phyloP scores from a whole-genome alignment of 352 stramenopile species.

The Phytophthora ohioensis region DNA sequence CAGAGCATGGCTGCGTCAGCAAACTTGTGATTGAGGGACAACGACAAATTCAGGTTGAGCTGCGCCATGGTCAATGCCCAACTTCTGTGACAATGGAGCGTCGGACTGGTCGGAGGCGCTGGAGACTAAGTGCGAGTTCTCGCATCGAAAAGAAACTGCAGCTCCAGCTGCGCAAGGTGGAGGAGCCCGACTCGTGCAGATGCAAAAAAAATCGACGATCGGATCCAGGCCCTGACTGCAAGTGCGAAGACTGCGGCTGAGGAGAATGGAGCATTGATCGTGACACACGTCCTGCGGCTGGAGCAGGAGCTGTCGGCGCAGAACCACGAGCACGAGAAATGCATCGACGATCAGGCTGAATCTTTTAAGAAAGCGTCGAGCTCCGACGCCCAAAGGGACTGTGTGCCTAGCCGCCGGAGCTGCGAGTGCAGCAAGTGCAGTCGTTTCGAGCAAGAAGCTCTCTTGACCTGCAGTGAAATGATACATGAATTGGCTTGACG shows the following conservation, averaged over 20 bases:
- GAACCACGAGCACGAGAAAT: constrained; percentile 59
- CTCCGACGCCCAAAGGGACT: no score
- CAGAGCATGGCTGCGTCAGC: no score
- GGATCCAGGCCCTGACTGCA: constrained; percentile 42
- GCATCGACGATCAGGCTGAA: constrained; percentile 61
- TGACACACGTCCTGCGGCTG: constrained; percentile 43
- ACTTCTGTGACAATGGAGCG: no score
- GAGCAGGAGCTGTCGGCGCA: constrained; percentile 52
- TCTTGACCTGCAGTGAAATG: no score
- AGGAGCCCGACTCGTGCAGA: constrained; percentile 43
- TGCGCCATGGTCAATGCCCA: no score
- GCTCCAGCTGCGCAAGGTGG: constrained; percentile 43
- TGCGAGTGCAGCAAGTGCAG: no score
- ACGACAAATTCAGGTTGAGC: no score
- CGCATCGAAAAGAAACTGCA: constrained; percentile 56
- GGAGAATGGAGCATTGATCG: constrained; percentile 47
- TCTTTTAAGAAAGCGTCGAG: constrained; percentile 31
- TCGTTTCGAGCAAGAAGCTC: no score
- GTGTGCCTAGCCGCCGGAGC: no score
- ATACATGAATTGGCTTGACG: no score
- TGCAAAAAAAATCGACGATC: constrained; percentile 59
- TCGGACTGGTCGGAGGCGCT: no score
- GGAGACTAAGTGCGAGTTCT: constrained; percentile 35
- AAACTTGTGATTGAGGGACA: no score
- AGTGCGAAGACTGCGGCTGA: constrained; percentile 38